Base-by-base conservation (phyloP, 1,284 basidiomycete genomes). In the Moesziomyces sp. region DNA sequence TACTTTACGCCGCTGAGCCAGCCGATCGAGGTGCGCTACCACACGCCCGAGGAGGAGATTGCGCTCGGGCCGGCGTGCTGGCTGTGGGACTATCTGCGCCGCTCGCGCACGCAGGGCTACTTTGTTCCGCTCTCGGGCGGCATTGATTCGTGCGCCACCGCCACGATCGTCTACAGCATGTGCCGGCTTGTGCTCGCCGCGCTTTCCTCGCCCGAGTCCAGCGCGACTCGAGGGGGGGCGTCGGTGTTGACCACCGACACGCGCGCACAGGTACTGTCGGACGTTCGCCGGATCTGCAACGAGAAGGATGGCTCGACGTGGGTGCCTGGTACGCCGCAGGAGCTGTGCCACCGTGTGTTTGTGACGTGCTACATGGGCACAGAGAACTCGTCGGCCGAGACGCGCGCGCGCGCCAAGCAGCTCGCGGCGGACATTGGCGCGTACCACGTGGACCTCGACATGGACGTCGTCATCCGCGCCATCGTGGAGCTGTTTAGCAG, bases 361-460 rank as follows among this genome's bases (percentile, higher is more conserved):
- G 94, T 98, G 83, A 97, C 96, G 0, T 97, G 94, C 85, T 99
- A 97, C 85, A 99, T 99, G 97, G 96, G 96, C 13, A 99, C 96
- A 0, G 92, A 95, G 84, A 96, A 99, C 84, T 97, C 94, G 11
- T 93, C 91, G 70, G 85, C 85, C 1, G 96, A 97, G 76, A 99
- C 97, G 9, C 87, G 94, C 14, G 86, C 88, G 68, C 88, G 96
- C 38, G 97, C 96, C 3, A 94, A 92, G 82, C 89, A 91, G 50
- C 88, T 99, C 7, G 90, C 92, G 3, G 87, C 90, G 52, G 92
- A 93, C 0, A 96, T 99, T 62, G 95, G 96, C 46, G 44, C 50
- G 3, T 83, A 97, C 84, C 97, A 99, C 84, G 87, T 92, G 56
- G 93, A 98, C 81, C 86, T 99, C 58, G 96, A 98, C 85, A 99